Evolutionary conservation across 164 flowering plant species (phyloP).

Genomic region (Paratinospora sagittata): DNA sequence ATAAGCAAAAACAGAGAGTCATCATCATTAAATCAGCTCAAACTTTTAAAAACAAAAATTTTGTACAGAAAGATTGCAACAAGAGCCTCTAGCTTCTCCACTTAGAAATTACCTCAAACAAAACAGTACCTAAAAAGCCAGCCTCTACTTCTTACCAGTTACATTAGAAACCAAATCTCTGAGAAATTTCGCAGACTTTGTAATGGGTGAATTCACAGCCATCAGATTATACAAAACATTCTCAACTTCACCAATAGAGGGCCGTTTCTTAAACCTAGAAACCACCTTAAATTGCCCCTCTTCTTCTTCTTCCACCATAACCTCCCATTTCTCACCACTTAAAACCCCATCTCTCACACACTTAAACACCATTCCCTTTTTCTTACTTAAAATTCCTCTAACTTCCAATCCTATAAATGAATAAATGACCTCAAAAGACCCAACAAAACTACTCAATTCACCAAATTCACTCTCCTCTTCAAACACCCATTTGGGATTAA

Average conservation of each 20-base stretch:
- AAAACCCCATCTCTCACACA: constrained; percentile 55
- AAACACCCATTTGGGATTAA: constrained; percentile 69
- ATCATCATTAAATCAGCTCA: too few species aligned
- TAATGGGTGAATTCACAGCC: constrained; percentile 78
- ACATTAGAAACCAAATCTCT: constrained; percentile 65
- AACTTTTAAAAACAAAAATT: too few species aligned
- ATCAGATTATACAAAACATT: constrained; percentile 69
- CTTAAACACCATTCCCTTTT: constrained; percentile 62
- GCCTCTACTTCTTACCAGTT: constrained; percentile 43
- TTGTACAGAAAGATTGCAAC: too few species aligned
- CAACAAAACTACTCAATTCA: constrained; percentile 44
- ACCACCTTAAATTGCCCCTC: constrained; percentile 54
- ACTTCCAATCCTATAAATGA: constrained; percentile 82
- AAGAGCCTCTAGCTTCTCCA: too few species aligned
- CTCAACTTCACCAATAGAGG: constrained; percentile 67
- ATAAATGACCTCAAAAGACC: constrained; percentile 73
- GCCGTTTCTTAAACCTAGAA: constrained; percentile 57
- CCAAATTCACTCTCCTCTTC: constrained; percentile 60
- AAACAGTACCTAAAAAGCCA: too few species aligned
- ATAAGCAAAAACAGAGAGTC: too few species aligned
- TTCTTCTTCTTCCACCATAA: constrained; percentile 76
- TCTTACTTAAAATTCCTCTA: constrained; percentile 59
- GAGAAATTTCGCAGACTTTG: constrained; percentile 72
- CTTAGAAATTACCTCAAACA: too few species aligned
- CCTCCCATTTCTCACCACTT: constrained; percentile 61